Evolutionary conservation across 768 basidiomycete genomes (phyloP).

Genomic region (Melanogaster broomeanus): DNA sequence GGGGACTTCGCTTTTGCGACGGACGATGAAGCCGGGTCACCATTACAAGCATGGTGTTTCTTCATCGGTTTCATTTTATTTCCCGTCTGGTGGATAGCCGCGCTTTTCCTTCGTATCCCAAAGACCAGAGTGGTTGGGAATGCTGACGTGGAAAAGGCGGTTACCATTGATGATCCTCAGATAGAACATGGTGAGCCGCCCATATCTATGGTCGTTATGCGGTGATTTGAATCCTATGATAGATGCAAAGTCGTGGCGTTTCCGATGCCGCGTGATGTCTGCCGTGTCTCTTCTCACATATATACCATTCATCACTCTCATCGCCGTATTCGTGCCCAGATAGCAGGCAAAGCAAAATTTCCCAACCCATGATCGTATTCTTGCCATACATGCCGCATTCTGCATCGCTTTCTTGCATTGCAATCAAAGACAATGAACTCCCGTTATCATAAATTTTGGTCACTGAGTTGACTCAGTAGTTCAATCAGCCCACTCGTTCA

Average conservation of each 20-base stretch:
- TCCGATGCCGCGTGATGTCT: conserved; percentile 74
- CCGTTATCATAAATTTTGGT: conserved; percentile 11
- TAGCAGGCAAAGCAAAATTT: conserved; percentile 17
- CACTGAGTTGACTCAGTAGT: conserved; percentile 7
- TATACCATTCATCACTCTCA: conserved; percentile 74
- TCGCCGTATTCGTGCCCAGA: conserved; percentile 60
- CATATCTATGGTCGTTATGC: neutral
- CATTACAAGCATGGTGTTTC: conserved; percentile 76
- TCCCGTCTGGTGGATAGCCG: conserved; percentile 69
- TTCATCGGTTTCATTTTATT: conserved; percentile 66
- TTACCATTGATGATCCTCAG: conserved; percentile 77
- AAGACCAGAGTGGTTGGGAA: conserved; percentile 63
- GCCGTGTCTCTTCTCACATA: conserved; percentile 71
- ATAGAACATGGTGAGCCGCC: conserved; percentile 66
- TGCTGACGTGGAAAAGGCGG: conserved; percentile 61
- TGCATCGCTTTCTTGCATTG: conserved; percentile 25
- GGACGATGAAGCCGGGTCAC: conserved; percentile 51
- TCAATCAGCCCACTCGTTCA: conserved; percentile 12
- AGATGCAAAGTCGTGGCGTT: conserved; percentile 78
- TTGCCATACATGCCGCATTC: conserved; percentile 4
- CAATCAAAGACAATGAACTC: conserved; percentile 18
- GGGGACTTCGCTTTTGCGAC: conserved; percentile 59
- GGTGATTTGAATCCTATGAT: conserved; percentile 8
- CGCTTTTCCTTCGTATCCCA: conserved; percentile 54
- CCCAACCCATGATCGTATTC: conserved; percentile 6